Conservation (phyloP, 192 early-diverging fungal species). For the Coemansia sp. region DNA sequence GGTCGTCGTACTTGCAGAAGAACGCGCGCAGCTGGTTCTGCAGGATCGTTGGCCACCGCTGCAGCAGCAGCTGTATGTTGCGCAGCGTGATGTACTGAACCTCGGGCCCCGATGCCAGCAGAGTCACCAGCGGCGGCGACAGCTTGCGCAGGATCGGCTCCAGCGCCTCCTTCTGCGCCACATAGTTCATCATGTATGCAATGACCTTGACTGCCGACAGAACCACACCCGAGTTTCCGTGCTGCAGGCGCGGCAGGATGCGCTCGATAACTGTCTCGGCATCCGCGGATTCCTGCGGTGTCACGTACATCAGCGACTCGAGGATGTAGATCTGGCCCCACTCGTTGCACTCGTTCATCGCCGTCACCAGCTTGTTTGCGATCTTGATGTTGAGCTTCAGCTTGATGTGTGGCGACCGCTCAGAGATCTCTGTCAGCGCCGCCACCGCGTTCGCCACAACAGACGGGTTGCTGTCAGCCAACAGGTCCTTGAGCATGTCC, state of each 20-base stretch:
- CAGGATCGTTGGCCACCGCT: constrained; percentile 85
- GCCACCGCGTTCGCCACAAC: constrained; percentile 97
- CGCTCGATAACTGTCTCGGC: constrained; percentile 91
- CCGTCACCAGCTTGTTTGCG: constrained; percentile 89
- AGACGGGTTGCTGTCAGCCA: constrained; percentile 89
- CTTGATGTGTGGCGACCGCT: constrained; percentile 81
- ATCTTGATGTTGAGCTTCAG: constrained; percentile 81
- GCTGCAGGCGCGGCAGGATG: constrained; percentile 85
- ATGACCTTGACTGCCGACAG: constrained; percentile 86
- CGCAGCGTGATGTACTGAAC: constrained; percentile 97
- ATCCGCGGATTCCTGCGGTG: constrained; percentile 82
- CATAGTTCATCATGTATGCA: constrained; percentile 93
- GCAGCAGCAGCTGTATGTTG: constrained; percentile 94
- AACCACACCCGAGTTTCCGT: constrained; percentile 93
- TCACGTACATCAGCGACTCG: constrained; percentile 87
- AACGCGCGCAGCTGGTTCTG: constrained; percentile 96
- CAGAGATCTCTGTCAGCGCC: constrained; percentile 91
- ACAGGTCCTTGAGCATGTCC: constrained; percentile 82
- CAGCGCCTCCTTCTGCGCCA: constrained; percentile 76
- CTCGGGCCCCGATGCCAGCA: constrained; percentile 85
- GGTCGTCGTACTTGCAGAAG: constrained; percentile 99
- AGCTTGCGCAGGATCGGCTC: constrained; percentile 76
- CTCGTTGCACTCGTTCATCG: constrained; percentile 96
- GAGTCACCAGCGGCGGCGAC: constrained; percentile 91
- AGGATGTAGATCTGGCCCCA: constrained; percentile 97